Evolutionary conservation across 768 basidiomycete genomes (phyloP).

Genomic region (Boletus barrowsii): DNA sequence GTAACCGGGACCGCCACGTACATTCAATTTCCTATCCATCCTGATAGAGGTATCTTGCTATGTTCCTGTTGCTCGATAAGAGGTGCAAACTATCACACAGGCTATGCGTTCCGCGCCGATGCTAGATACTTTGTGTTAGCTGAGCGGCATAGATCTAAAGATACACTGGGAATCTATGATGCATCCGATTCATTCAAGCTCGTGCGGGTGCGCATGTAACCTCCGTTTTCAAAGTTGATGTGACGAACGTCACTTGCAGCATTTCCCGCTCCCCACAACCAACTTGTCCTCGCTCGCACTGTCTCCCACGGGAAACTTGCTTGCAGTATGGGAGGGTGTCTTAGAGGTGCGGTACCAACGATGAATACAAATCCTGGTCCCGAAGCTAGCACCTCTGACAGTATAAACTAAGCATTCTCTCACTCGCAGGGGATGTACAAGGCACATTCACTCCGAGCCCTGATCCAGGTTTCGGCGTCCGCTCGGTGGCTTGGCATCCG

Average conservation of each 20-base stretch:
- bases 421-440: conserved; percentile 60
- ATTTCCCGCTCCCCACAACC: conserved; percentile 77
- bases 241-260: conserved; percentile 44
- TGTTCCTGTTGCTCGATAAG: neutral
- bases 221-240: conserved; percentile 14
- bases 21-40: conserved; percentile 82
- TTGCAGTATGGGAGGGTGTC: conserved; percentile 82
- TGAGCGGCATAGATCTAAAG: conserved; percentile 88
- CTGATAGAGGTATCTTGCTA: conserved; percentile 59
- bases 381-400: conserved; percentile 25
- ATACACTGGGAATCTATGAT: conserved; percentile 85
- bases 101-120: conserved; percentile 76
- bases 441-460: conserved; percentile 67
- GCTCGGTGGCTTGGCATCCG: conserved; percentile 82
- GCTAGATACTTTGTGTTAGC: conserved; percentile 82
- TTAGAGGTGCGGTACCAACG: conserved; percentile 59
- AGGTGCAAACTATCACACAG: conserved; percentile 34
- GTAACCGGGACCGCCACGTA: conserved; percentile 71
- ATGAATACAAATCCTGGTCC: neutral
- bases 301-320: conserved; percentile 71
- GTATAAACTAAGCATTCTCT: conserved; percentile 76
- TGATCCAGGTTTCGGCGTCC: conserved; percentile 84
- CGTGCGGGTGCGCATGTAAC: conserved; percentile 49
- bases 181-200: conserved; percentile 64
- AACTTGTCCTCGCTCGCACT: conserved; percentile 68